Evolutionary conservation across 768 basidiomycete genomes (phyloP).

Genomic region (Lepiota venenata): DNA sequence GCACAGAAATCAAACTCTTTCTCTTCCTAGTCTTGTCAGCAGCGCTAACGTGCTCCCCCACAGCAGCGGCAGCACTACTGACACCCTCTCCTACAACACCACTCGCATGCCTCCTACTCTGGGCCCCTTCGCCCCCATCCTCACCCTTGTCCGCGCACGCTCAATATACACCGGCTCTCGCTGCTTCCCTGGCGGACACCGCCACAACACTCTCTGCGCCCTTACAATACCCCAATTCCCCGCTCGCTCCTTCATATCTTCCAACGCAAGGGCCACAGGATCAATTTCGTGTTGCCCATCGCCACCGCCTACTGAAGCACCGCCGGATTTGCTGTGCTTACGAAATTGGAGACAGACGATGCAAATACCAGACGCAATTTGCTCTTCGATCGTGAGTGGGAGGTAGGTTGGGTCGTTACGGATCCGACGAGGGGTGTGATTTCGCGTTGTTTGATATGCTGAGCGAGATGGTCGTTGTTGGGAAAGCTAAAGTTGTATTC

Average conservation of each 20-base stretch:
- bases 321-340: neutral
- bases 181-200: neutral
- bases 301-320: neutral
- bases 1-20: neutral
- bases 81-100: neutral
- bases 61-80: neutral
- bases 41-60: neutral
- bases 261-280: neutral
- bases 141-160: neutral
- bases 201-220: constrained; percentile 1
- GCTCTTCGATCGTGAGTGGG: constrained; percentile 7
- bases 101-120: neutral
- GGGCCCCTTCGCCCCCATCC: neutral
- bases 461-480: neutral
- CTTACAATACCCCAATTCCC: constrained; percentile 6
- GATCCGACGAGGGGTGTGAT: constrained; percentile 10
- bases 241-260: constrained; percentile 4
- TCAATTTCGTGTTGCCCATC: neutral
- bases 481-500: constrained; percentile 7
- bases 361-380: constrained; percentile 7
- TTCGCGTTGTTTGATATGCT: constrained; percentile 7
- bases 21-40: neutral
- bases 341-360: constrained; percentile 10
- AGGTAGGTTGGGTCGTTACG: constrained; percentile 10
- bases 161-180: constrained; percentile 1